Percentiles rank a stretch among this genome's conserved stretches.
Conservation (phyloP, 768 basidiomycete genomes). For the Lactarius vividus region DNA sequence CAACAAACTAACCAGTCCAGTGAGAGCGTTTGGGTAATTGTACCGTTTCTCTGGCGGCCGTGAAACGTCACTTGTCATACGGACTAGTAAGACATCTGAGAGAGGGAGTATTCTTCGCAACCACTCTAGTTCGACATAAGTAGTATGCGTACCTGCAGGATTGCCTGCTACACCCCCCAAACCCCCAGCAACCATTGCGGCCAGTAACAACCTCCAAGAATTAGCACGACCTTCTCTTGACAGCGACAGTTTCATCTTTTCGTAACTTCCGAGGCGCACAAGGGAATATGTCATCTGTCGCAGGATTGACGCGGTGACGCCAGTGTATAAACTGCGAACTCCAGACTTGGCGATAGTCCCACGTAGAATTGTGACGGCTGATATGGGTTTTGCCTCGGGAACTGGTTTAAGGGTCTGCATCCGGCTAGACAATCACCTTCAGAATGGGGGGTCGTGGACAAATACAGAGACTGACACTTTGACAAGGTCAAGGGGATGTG, state of each 20-base stretch:
- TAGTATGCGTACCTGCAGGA: slow-evolving; percentile 56
- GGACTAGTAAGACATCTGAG: slow-evolving; percentile 67
- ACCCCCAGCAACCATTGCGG: slow-evolving; percentile 71
- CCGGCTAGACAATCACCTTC: slow-evolving; percentile 46
- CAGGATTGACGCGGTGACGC: slow-evolving; percentile 77
- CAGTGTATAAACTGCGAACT: slow-evolving; percentile 72
- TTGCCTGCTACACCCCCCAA: slow-evolving; percentile 85
- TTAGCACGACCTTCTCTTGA: slow-evolving; percentile 52
- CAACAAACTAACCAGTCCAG: slow-evolving; percentile 64
- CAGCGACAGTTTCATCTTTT: slow-evolving; percentile 64
- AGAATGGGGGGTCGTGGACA: slow-evolving; percentile 30
- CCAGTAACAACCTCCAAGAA: slow-evolving; percentile 52
- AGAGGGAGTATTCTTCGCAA: background rate
- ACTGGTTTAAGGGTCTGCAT: slow-evolving; percentile 69
- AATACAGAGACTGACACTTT: slow-evolving; percentile 57
- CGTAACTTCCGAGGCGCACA: slow-evolving; percentile 80
- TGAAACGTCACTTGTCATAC: slow-evolving; percentile 86
- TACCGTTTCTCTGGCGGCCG: slow-evolving; percentile 72
- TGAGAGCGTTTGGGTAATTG: slow-evolving; percentile 75
- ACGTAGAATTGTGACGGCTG: slow-evolving; percentile 62
- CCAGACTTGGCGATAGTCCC: slow-evolving; percentile 66
- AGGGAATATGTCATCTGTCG: slow-evolving; percentile 92
- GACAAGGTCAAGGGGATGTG: slow-evolving; percentile 80
- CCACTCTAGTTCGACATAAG: background rate
- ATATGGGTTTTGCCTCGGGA: slow-evolving; percentile 51